These are phyloP conservation scores for Talaromyces albobiverticillius DNA, from an alignment of 2,329 filamentous ascomycete species.

Conservation along the genomic window DNA sequence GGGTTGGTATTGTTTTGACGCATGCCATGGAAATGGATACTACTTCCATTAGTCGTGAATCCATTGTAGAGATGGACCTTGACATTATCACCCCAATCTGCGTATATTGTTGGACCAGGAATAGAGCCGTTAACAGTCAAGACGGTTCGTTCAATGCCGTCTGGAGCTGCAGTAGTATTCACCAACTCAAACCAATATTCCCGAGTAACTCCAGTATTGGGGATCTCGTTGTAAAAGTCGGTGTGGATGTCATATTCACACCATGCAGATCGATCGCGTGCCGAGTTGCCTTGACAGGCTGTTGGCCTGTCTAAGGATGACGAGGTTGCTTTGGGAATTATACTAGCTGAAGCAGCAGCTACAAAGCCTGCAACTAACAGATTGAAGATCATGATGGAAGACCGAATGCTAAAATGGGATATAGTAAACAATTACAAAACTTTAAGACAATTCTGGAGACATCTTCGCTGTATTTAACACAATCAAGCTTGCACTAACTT, in stretches of 20 bases:
- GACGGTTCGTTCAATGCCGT: constrained; percentile 25
- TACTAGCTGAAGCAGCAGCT: no score
- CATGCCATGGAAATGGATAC: constrained; percentile 31
- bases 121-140: constrained; percentile 32
- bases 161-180: constrained; percentile 23
- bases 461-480: no score
- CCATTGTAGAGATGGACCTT: constrained; percentile 26
- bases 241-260: constrained; percentile 13
- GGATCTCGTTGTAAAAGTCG: constrained; percentile 13
- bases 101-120: constrained; percentile 31
- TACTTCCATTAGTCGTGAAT: constrained; percentile 9
- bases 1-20: constrained; percentile 29
- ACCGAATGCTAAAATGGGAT: no score
- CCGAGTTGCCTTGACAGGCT: constrained; percentile 1
- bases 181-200: constrained; percentile 29
- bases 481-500: no score
- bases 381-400: no score
- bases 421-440: no score
- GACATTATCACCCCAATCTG: constrained; percentile 33
- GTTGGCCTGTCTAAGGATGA: no score
- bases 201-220: constrained; percentile 25
- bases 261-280: constrained; percentile 7
- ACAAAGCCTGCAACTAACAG: no score
- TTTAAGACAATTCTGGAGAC: no score
- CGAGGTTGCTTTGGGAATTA: no score